These are phyloP conservation scores for Phoenix dactylifera DNA, from an alignment of 176 grass and related monocot genomes.

Conservation along the genomic window DNA sequence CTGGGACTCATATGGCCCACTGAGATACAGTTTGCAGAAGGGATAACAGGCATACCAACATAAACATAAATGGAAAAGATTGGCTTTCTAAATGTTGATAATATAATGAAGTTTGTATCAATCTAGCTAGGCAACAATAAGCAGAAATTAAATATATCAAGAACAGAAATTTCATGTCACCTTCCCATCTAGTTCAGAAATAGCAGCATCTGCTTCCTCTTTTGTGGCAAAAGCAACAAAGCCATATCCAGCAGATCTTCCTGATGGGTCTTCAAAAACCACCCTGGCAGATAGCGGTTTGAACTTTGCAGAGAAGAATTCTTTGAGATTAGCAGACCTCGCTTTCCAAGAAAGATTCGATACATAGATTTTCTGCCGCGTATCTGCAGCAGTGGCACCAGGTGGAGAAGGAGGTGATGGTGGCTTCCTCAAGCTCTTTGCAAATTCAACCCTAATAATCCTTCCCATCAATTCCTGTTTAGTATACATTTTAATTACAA, in stretches of 20 bases:
- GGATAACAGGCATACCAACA: too few species aligned
- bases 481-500: not conserved
- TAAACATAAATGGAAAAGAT: not conserved
- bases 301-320: conserved; percentile 50
- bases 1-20: too few species aligned
- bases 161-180: conserved; percentile 26
- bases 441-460: conserved; percentile 68
- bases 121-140: not conserved
- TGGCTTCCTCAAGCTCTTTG: conserved; percentile 73
- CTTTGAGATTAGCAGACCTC: conserved; percentile 50
- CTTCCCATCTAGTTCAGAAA: conserved; percentile 81
- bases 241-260: conserved; percentile 71
- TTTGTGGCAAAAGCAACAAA: conserved; percentile 80
- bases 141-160: conserved; percentile 5
- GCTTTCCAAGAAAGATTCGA: conserved; percentile 97
- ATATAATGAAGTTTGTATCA: not conserved
- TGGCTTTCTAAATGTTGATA: conserved; percentile 1
- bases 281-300: conserved; percentile 52
- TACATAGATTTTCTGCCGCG: conserved; percentile 58
- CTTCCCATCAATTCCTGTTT: conserved; percentile 61
- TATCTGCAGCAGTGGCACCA: conserved; percentile 16
- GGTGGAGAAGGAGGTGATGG: conserved; percentile 30
- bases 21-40: too few species aligned
- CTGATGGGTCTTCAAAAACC: conserved; percentile 43
- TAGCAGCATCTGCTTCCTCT: conserved; percentile 61